phyloP scores from a whole-genome alignment of 805 yeast genomes.

The Candida alai region DNA sequence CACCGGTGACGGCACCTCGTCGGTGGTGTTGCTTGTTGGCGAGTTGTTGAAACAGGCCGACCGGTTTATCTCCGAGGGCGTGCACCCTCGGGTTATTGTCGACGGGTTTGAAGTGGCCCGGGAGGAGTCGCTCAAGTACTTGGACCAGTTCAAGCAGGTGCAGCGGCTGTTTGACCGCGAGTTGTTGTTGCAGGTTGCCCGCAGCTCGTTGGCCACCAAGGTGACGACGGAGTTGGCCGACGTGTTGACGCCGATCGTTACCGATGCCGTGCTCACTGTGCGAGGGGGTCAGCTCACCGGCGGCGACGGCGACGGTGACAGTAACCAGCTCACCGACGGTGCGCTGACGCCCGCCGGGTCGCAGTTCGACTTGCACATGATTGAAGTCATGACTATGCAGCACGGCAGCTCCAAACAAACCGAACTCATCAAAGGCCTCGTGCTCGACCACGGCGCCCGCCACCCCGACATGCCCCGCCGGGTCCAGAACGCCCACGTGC shows the following conservation, averaged over 20 bases:
- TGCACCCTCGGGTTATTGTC: slow-evolving; percentile 90
- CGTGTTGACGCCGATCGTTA: slow-evolving; percentile 86
- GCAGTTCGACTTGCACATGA: slow-evolving; percentile 95
- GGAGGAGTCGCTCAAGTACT: slow-evolving; percentile 62
- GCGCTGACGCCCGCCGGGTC: no score
- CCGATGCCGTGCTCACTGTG: slow-evolving; percentile 90
- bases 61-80: slow-evolving; percentile 85
- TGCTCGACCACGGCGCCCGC: slow-evolving; percentile 96
- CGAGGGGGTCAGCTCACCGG: slow-evolving; percentile 36
- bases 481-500: slow-evolving; percentile 76
- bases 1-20: slow-evolving; percentile 98
- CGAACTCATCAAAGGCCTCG: slow-evolving; percentile 79
- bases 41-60: slow-evolving; percentile 93
- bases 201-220: slow-evolving; percentile 85
- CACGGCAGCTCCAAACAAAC: slow-evolving; percentile 84
- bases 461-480: slow-evolving; percentile 98
- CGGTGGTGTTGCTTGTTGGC: slow-evolving; percentile 91
- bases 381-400: slow-evolving; percentile 98
- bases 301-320: slow-evolving; percentile 39
- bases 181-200: slow-evolving; percentile 84
- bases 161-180: slow-evolving; percentile 71
- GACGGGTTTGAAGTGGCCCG: slow-evolving; percentile 95
- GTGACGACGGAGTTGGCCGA: slow-evolving; percentile 73
- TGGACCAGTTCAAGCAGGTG: slow-evolving; percentile 60
- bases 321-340: no score